phyloP scores from a whole-genome alignment of 2,329 filamentous ascomycete genomes.

The Daldinia sp. region DNA sequence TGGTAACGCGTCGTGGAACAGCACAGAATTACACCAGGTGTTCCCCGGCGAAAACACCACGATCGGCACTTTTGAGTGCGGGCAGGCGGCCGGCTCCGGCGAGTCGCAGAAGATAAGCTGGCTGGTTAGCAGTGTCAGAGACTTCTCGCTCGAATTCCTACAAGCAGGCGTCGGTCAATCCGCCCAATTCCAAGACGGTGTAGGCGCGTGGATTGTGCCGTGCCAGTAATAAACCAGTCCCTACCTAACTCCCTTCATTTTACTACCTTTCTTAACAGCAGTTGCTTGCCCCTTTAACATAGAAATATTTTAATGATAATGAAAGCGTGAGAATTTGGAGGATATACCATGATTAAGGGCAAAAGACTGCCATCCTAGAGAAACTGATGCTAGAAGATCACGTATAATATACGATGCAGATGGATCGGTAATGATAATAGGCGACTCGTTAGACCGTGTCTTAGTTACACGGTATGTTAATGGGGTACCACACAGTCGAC shows the following conservation, averaged over 20 bases:
- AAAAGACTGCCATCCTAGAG: too few species aligned
- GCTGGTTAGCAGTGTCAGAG: conserved; percentile 41
- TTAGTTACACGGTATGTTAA: neutral
- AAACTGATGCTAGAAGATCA: neutral
- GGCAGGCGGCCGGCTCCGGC: conserved; percentile 12
- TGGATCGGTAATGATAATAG: neutral
- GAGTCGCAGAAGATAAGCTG: conserved; percentile 40
- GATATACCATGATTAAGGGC: conserved; percentile 14
- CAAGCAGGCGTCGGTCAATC: conserved; percentile 43
- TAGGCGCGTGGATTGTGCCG: conserved; percentile 45
- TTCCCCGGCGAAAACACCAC: conserved; percentile 41
- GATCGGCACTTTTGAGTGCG: conserved; percentile 45
- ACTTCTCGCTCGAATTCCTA: conserved; percentile 44
- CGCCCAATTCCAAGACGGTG: conserved; percentile 42
- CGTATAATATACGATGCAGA: neutral
- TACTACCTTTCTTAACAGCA: neutral
- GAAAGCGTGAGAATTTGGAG: neutral
- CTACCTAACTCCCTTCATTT: neutral
- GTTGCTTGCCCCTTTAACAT: conserved; percentile 1
- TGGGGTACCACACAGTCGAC: neutral
- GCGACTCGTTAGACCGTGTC: neutral
- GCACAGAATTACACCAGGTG: conserved; percentile 43
- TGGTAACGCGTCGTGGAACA: conserved; percentile 39
- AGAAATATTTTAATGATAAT: conserved; percentile 7
- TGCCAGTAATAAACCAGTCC: conserved; percentile 30